Base-by-base conservation (phyloP, 495 filamentous ascomycete species). In the Xylaria scruposa region DNA sequence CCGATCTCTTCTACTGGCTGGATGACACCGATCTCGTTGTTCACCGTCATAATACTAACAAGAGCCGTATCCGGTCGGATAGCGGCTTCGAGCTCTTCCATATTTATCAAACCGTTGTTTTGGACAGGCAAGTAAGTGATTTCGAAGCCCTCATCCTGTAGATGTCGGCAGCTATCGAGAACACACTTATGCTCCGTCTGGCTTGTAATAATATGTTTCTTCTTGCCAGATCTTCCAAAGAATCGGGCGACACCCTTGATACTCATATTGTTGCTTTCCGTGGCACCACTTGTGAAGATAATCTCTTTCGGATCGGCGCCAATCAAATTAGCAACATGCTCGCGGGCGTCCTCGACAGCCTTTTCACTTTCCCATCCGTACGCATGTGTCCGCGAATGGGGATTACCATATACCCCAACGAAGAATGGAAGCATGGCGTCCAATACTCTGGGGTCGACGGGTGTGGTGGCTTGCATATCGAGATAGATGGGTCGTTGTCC, bases 111-210 rank as follows among this genome's bases (percentile, higher is more conserved):
- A 42, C 96, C 96, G 71, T 91, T 97, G 78, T 74, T 85, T 81
- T 94, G 87, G 21, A 99, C 96, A 2, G 96, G 94, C 61, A 99
- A 87, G 77, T 99, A 99, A 12, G 96, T 98, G 66, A 98, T 90
- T 44, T 98, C 93, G 78, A 92, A 98, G 8, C 97, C 97, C 77
- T 98, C 96, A 76, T 97, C 95, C 82, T 98, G 94, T 72, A 99
- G 83, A 90, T 98, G 94, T 68, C 96, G 89, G 78, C 94, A 97
- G 82, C 94, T 97, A 81, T 99, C 96, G 59, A 99, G 87, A 5
- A 99, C 96, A 83, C 96, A 99, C 84, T 99, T 99, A 86, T 99
- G 96, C 81, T 99, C 96, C 0, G 97, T 99, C 85, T 98, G 97
- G 54, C 88, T 92, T 33, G 96, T 99, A 81, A 99, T 93, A 77